These are phyloP conservation scores for Puccinia polysora DNA, from an alignment of 1,284 basidiomycete genomes.

Conservation along the genomic window DNA sequence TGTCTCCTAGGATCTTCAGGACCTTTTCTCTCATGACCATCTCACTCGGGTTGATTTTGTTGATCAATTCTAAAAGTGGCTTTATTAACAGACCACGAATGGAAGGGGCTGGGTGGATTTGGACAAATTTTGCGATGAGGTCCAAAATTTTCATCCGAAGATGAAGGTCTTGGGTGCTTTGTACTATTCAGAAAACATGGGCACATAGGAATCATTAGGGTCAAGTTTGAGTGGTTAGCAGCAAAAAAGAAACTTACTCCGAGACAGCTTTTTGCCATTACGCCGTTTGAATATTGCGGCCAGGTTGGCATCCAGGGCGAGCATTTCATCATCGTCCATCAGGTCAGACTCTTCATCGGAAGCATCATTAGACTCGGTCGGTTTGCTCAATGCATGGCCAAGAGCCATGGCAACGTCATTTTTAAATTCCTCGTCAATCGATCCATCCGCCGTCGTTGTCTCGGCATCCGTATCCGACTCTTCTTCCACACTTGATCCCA, in stretches of 20 bases:
- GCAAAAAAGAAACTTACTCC: slow-evolving; percentile 6
- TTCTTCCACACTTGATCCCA: neutral
- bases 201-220: neutral
- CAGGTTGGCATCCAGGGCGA: slow-evolving; percentile 36
- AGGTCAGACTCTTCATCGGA: slow-evolving; percentile 20
- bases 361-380: neutral
- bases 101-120: slow-evolving; percentile 10
- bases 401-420: slow-evolving; percentile 39
- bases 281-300: slow-evolving; percentile 30
- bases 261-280: slow-evolving; percentile 6
- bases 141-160: slow-evolving; percentile 33
- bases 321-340: slow-evolving; percentile 41
- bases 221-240: neutral
- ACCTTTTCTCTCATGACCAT: slow-evolving; percentile 25
- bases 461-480: slow-evolving; percentile 1
- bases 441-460: neutral
- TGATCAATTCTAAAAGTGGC: slow-evolving; percentile 27
- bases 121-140: slow-evolving; percentile 33
- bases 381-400: slow-evolving; percentile 29
- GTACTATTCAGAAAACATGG: neutral
- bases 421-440: slow-evolving; percentile 29
- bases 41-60: slow-evolving; percentile 9
- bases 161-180: slow-evolving; percentile 36
- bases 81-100: slow-evolving; percentile 8
- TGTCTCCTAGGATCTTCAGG: slow-evolving; percentile 18